Evolutionary conservation across 306 rosid species (phyloP).

Genomic region (Malus sylvestris): DNA sequence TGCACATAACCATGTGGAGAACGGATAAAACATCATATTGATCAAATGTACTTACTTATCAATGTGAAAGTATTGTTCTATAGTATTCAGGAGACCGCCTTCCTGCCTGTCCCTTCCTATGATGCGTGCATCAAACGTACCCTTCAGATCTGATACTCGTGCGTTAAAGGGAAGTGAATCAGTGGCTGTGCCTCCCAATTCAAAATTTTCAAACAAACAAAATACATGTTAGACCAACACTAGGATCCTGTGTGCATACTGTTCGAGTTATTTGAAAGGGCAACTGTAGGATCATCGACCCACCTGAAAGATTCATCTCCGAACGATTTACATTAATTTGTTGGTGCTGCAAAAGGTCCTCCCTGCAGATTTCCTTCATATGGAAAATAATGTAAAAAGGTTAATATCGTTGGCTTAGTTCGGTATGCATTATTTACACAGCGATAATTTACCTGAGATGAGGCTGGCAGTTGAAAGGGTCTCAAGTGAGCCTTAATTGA

Average conservation of each 20-base stretch:
- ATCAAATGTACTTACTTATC: constrained; percentile 30
- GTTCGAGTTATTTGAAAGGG: not conserved
- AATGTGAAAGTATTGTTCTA: constrained; percentile 34
- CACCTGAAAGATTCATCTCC: constrained; percentile 35
- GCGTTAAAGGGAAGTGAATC: constrained; percentile 25
- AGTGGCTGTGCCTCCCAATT: constrained; percentile 13
- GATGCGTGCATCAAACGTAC: constrained; percentile 29
- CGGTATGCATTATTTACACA: not conserved
- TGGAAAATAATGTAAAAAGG: constrained; percentile 10
- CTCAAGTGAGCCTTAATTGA: constrained; percentile 34
- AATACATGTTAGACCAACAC: not conserved
- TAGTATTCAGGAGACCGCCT: constrained; percentile 24
- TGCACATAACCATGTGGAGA: not conserved
- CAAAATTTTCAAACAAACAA: constrained; percentile 20
- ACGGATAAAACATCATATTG: not conserved
- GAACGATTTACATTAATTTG: constrained; percentile 27
- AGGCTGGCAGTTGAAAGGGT: constrained; percentile 33
- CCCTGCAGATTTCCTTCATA: constrained; percentile 35
- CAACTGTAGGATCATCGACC: constrained; percentile 15
- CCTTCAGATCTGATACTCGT: constrained; percentile 27
- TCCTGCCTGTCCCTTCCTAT: constrained; percentile 31
- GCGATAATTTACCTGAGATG: constrained; percentile 46
- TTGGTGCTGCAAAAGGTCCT: constrained; percentile 38
- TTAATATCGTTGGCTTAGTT: not conserved
- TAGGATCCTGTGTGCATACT: not conserved